Evolutionary conservation across 208 protist species (phyloP).

Genomic region (Trypanosoma theileri): DNA sequence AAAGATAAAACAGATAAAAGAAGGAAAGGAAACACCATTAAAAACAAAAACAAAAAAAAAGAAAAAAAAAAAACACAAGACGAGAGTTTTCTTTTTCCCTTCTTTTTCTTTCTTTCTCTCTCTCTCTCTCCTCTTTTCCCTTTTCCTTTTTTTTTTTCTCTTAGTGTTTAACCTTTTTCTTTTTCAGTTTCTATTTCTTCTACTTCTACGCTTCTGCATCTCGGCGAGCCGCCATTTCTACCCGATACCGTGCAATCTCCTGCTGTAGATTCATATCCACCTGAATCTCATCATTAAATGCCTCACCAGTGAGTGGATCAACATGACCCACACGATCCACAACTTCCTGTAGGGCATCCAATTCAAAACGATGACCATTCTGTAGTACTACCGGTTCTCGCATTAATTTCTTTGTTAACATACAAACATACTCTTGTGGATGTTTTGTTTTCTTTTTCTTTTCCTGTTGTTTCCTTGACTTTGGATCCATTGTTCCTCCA

Average conservation of each 20-base stretch:
- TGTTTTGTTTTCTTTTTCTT: conserved; percentile 58
- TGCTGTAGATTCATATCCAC: conserved; percentile 75
- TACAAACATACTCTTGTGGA: conserved; percentile 72
- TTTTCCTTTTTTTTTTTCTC: conserved; percentile 1
- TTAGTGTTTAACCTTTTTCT: conserved; percentile 5
- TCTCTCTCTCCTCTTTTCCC: neutral
- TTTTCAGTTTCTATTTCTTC: conserved; percentile 1
- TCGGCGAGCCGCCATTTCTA: conserved; percentile 45
- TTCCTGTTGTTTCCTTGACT: neutral
- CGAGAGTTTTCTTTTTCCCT: no score
- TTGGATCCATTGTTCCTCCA: conserved; percentile 41
- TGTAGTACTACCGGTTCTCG: conserved; percentile 78
- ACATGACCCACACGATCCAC: conserved; percentile 84
- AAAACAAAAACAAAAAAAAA: no score
- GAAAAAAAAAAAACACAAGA: no score
- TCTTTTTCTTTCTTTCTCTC: no score
- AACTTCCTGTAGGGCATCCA: conserved; percentile 72
- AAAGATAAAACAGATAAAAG: neutral
- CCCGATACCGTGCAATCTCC: conserved; percentile 80
- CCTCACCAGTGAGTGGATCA: conserved; percentile 76
- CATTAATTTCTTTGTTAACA: conserved; percentile 88
- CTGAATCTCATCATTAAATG: conserved; percentile 63
- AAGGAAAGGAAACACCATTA: no score
- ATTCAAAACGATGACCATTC: conserved; percentile 81
- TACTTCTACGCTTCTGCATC: neutral